Percentiles rank a stretch among this genome's conserved stretches.
These are phyloP conservation scores for Polygonum aviculare DNA, from an alignment of 148 eudicot species.

Conservation along the genomic window DNA sequence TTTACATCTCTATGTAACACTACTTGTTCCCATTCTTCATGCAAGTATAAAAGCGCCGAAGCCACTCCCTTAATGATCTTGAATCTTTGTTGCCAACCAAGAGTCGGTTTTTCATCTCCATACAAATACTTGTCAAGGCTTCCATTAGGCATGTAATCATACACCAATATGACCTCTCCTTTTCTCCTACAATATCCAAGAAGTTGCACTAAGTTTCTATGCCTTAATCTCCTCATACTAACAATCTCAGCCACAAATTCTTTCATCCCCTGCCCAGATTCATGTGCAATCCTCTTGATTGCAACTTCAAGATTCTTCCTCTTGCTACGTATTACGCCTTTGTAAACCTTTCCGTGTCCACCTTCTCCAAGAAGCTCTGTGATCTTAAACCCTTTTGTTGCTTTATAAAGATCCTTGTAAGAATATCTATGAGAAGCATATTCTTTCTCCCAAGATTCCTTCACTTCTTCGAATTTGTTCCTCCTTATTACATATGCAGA, in stretches of 20 bases:
- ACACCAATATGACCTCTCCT: conserved; percentile 10
- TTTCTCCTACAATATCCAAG: conserved; percentile 8
- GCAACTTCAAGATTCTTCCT: conserved; percentile 1
- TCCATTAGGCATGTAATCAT: conserved; percentile 14
- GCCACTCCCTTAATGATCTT: conserved; percentile 13
- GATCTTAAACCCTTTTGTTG: conserved; percentile 5
- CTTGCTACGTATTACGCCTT: neutral
- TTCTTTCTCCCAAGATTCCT: conserved; percentile 7
- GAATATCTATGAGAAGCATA: neutral
- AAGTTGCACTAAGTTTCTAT: conserved; percentile 9
- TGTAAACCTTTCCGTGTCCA: conserved; percentile 2
- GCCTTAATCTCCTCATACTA: conserved; percentile 10
- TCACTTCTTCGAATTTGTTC: neutral
- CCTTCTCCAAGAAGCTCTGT: conserved; percentile 2
- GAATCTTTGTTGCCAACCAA: conserved; percentile 8
- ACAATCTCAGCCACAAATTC: conserved; percentile 8
- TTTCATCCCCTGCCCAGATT: conserved; percentile 7
- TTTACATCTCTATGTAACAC: conserved; percentile 9
- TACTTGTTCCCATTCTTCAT: conserved; percentile 6
- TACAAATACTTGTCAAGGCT: conserved; percentile 8
- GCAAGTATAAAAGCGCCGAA: conserved; percentile 9
- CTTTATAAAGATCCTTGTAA: neutral
- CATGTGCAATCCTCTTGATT: conserved; percentile 5
- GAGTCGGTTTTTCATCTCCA: neutral
- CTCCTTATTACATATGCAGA: neutral